Conservation (phyloP, 768 basidiomycete genomes). For the Russula foetens region DNA sequence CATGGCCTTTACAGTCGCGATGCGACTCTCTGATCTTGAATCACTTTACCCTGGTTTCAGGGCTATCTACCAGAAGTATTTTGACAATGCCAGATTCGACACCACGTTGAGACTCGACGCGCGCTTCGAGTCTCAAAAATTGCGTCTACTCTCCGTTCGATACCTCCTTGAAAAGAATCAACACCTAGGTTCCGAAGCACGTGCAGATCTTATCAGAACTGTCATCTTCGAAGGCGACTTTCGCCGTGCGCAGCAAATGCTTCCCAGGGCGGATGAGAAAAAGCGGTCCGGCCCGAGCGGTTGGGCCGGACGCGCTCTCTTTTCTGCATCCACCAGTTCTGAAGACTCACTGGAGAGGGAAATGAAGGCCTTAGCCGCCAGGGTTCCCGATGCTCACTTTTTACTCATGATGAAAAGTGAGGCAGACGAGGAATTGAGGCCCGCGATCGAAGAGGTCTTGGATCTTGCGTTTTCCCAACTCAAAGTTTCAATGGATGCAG, state of each 20-base stretch:
- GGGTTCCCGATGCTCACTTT: conserved; percentile 5
- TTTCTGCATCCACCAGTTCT: background rate
- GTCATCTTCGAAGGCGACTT: conserved; percentile 6
- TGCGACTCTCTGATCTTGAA: conserved; percentile 1
- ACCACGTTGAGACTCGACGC: background rate
- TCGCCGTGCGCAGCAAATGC: background rate
- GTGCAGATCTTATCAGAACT: background rate
- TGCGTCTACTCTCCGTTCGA: background rate
- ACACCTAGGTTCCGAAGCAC: background rate
- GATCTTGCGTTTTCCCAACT: conserved; percentile 3
- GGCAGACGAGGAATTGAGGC: background rate
- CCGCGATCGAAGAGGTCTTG: background rate
- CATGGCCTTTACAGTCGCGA: background rate
- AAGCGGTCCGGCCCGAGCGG: background rate
- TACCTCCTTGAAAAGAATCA: background rate
- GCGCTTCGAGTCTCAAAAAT: background rate
- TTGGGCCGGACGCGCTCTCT: background rate
- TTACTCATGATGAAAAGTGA: background rate
- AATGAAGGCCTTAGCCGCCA: background rate
- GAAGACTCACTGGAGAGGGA: conserved; percentile 3
- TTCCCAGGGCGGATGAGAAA: background rate
- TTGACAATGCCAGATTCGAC: background rate
- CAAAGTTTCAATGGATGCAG: background rate
- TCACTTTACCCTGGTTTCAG: background rate
- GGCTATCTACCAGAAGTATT: background rate